phyloP scores from a whole-genome alignment of 768 basidiomycete genomes.

The Xerocomus brunneocitrinus region DNA sequence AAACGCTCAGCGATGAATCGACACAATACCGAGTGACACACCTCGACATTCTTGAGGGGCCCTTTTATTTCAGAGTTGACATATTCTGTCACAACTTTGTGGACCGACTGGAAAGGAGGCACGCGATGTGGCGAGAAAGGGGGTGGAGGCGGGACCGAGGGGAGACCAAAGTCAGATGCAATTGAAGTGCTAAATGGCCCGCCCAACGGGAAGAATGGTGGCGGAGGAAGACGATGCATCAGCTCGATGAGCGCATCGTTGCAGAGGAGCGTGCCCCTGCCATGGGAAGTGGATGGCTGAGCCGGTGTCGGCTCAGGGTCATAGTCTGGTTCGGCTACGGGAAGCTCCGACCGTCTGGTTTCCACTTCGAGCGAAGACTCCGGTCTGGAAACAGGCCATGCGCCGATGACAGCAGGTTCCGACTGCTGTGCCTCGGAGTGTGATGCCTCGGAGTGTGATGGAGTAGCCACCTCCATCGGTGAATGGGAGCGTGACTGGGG shows the following conservation, averaged over 20 bases:
- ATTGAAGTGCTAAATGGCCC: conserved; percentile 22
- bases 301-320: conserved; percentile 4
- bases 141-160: conserved; percentile 9
- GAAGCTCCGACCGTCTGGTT: conserved; percentile 6
- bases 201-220: conserved; percentile 13
- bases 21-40: not conserved
- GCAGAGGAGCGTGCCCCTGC: conserved; percentile 10
- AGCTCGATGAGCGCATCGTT: conserved; percentile 9
- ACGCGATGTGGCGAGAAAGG: conserved; percentile 8
- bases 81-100: conserved; percentile 16
- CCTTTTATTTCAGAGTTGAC: conserved; percentile 21
- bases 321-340: not conserved
- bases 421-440: conserved; percentile 15
- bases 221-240: conserved; percentile 19
- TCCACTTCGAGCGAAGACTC: conserved; percentile 25
- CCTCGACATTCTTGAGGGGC: conserved; percentile 23
- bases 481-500: conserved; percentile 38
- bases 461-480: conserved; percentile 46
- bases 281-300: conserved; percentile 6
- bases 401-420: conserved; percentile 41
- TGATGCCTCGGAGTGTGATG: conserved; percentile 23
- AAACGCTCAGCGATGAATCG: not conserved
- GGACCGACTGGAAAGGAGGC: conserved; percentile 11
- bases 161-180: conserved; percentile 14
- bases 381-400: conserved; percentile 39